Base-by-base conservation (phyloP, 2,329 filamentous ascomycete species). In the Curvularia spicifera region DNA sequence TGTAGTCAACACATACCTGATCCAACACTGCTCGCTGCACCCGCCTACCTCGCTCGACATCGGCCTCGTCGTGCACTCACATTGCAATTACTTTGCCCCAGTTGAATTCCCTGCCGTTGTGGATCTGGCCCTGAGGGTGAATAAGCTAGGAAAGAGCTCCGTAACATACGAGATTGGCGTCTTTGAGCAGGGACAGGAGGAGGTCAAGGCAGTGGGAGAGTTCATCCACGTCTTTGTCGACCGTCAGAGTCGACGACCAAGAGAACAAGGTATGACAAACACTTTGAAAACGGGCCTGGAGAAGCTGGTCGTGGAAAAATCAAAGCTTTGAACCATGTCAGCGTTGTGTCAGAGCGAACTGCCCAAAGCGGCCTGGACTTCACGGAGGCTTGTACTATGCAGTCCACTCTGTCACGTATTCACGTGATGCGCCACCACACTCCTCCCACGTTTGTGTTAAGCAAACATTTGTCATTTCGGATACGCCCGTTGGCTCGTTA, bases 201-300 rank as follows among this genome's bases (percentile, higher is more conserved):
- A 84, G 20, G 91, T 95, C 9, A 91, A 90, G 72, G 91, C 92
- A 10, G 92, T 97, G 0, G 93, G 93, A 1, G 89, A 90, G 67
- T 93, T 95, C 72, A 84, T 92, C 13, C 93, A 97, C 74, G 91
- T 97, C 10, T 96, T 94, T 79, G 90, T 96, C n/a, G 87, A 93
- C 58, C 84, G 91, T 51, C 83, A 83, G 37, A 89, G 85, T 15
- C 87, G 89, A 64, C 85, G 87, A 59, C 91, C 91, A n/a, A 84
- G 82, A 24, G 76, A 80, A 28, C 79, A 82, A 24, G 91, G 89
- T 6, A 91, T 95, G 86, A 82, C 80, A 45, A 70, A 79, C 7
- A 78, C 78, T 50, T 77, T 92, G 71, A 86, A 78, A 72, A 69
- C 67, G 28, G 83, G 77, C 5, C 64, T 83, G 13, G 65, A 60